Percentiles rank a stretch among this genome's conserved stretches.
phyloP scores from a whole-genome alignment of 495 filamentous ascomycete species.

The Evansstolkia leycettana region DNA sequence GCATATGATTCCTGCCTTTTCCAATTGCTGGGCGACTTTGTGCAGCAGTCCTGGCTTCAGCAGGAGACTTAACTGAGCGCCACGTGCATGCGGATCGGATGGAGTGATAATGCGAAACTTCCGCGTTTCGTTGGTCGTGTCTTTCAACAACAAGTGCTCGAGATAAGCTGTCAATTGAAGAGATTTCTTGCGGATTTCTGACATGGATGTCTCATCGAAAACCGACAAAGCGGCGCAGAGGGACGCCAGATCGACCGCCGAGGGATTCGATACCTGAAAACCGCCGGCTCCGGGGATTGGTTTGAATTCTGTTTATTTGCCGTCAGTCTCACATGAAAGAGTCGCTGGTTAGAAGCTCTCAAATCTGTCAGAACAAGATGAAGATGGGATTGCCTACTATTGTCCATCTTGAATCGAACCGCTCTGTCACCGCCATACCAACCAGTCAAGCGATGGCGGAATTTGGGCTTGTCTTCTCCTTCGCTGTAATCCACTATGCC shows the following conservation, averaged over 20 bases:
- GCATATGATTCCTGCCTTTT: constrained; percentile 61
- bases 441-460: constrained; percentile 53
- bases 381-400: constrained; percentile 23
- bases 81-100: constrained; percentile 50
- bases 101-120: constrained; percentile 66
- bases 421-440: constrained; percentile 85
- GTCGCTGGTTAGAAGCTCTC: constrained; percentile 7
- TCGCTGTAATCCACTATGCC: constrained; percentile 38
- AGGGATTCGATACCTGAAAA: constrained; percentile 50
- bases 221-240: constrained; percentile 65
- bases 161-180: constrained; percentile 67
- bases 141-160: constrained; percentile 50
- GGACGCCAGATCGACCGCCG: constrained; percentile 45
- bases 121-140: constrained; percentile 24
- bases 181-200: constrained; percentile 59
- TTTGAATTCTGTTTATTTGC: constrained; percentile 44
- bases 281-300: constrained; percentile 55
- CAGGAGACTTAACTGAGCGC: constrained; percentile 76
- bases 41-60: constrained; percentile 60
- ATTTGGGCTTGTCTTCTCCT: constrained; percentile 30
- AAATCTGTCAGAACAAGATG: not conserved
- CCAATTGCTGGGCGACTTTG: constrained; percentile 52
- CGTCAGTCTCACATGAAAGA: no score
- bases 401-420: constrained; percentile 70
- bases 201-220: constrained; percentile 63